Conservation (phyloP, 2,329 filamentous ascomycete species). For the Aspergillus novoparasiticus region DNA sequence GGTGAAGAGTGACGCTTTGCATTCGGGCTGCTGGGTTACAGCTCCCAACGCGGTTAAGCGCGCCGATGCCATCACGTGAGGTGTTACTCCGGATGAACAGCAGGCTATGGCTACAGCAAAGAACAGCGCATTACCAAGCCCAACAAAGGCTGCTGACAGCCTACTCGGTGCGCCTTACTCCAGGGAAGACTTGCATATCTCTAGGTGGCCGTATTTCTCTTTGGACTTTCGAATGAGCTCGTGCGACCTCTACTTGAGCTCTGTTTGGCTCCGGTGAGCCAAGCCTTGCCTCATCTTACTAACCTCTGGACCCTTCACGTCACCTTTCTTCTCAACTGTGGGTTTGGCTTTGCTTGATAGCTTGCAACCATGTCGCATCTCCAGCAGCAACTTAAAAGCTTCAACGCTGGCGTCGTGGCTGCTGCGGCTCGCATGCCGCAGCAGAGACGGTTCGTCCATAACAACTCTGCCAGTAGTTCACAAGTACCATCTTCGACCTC, state of each 20-base stretch:
- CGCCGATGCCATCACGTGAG: constrained; percentile 8
- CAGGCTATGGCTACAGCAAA: neutral
- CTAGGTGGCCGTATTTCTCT: neutral
- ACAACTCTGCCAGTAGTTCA: constrained; percentile 61
- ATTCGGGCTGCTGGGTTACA: constrained; percentile 13
- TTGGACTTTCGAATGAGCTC: constrained; percentile 6
- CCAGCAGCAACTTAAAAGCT: constrained; percentile 65
- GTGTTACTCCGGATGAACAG: neutral
- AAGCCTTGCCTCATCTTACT: constrained; percentile 10
- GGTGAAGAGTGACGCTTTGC: constrained; percentile 13
- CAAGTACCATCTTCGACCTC: constrained; percentile 42
- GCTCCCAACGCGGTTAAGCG: constrained; percentile 23
- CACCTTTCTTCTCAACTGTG: neutral
- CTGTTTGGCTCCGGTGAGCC: constrained; percentile 13
- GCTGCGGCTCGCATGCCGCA: constrained; percentile 66
- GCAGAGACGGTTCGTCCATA: constrained; percentile 52
- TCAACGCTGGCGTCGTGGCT: constrained; percentile 63
- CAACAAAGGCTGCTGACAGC: neutral
- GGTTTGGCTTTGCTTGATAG: neutral
- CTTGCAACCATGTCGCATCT: constrained; percentile 62
- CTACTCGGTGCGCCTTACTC: neutral
- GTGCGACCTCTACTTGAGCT: constrained; percentile 6
- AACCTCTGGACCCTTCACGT: constrained; percentile 3
- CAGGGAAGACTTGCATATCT: neutral
- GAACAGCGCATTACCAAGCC: neutral